Base-by-base conservation (phyloP, 345 rosid genomes). In the Excoecaria agallocha region DNA sequence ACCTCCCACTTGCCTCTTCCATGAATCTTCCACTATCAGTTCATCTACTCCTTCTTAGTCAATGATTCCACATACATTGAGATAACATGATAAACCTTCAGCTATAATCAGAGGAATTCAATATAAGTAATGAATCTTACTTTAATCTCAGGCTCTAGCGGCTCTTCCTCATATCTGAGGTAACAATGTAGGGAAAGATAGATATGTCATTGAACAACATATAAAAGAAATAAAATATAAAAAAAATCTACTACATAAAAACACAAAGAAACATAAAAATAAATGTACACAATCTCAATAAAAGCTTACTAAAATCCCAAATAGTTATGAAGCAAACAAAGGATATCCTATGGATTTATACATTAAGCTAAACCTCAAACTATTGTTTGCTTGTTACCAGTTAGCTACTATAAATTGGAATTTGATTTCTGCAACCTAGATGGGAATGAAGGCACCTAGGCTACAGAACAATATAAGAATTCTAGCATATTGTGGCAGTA, bases 1-100 rank as follows among this genome's bases (percentile, higher is more conserved):
- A 9, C 98, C 97, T 30, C 98, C 97, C 3, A 92, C 97, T 79
- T 94, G 98, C 76, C 97, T 87, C 86, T 92, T 92, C 97, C 97
- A 94, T 0, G 97, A 92, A 82, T 92, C 97, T 77, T 94, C 97
- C 59, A 90, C 95, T 22, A 94, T 90, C 85, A 94, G 66, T 64
- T 94, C 97, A 79, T 90, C 93, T 10, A 88, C 98, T 74, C 92
- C 97, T 84, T 92, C 95, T 98, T 94, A 83, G 66, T 41, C 75
- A 79, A 52, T 45, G 54, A 76, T 37, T 75, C 64, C 76, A 72
- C 12, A 54, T 8, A 65, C n/a, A 49, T 41, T 65, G 66, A 22
- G 6, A 12, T 37, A n/a, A 9, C 30, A 43, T 17, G 37, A 12
- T 43, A 43, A 58, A 8, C 62, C 8, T 12, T 50, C 15, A 10